Base-by-base conservation (phyloP, 225 moss, liverwort and hornwort species). In the Bryum argenteum region DNA sequence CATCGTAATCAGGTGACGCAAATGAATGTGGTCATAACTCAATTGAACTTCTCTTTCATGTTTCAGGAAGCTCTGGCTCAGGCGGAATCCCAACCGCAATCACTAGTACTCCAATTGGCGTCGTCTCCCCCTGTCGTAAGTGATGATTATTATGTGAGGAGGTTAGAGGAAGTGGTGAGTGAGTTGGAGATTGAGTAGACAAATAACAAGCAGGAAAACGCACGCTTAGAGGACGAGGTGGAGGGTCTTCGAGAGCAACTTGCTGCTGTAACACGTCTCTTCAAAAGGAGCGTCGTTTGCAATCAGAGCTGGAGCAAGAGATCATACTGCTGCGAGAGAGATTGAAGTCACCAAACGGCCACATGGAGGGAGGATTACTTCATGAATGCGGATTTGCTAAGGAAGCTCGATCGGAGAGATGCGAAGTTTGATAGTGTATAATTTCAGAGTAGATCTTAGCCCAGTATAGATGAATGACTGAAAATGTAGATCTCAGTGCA, bases 171-270 rank as follows among this genome's bases (percentile, higher is more conserved):
- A 59, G 66, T 80, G 58, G 79, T 90, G 11, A 79, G 65, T 55
- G 93, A 88, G 59, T 71, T 93, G 87, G 93, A 96, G 61, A 73
- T 67, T 69, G 91, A 93, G 79, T 82, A 87, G 33, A 79, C 68
- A 71, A 76, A 54, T 17, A 68, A 63, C 79, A 81, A 79, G 44
- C 81, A 68, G 67, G 81, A 87, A 61, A 74, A 65, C 15, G 53
- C 64, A 57, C 60, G 74, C 41, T 65, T 81, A 64, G 33, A 57
- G 19, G 85, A 83, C 10, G 88, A 89, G 18, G 81, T 81, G 26
- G 71, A 91, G 28, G 79, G 70, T 37, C 89, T 93, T 66, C 88
- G 78, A 59, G 79, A 79, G 7, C 93, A 93, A 73, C 88, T 75
- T 73, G 75, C 72, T 42, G 75, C 12, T 70, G 70, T 3, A 74